A percentile compares a stretch with the other conserved stretches of the same genome.
Conservation (phyloP, 495 filamentous ascomycete genomes). For the Penicillium egyptiacum region DNA sequence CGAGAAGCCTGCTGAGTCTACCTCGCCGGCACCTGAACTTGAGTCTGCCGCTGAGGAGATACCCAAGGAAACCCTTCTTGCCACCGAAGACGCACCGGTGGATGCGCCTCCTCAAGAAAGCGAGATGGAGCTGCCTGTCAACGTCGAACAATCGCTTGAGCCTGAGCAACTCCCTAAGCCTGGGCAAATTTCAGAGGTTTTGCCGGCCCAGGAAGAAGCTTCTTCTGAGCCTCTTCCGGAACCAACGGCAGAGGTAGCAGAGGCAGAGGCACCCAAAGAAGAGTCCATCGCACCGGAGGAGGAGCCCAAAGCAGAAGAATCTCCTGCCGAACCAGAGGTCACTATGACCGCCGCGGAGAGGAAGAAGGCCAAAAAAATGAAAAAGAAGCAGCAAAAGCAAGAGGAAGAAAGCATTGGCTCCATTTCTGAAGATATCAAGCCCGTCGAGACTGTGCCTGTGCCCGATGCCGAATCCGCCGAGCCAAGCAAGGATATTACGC, state of each 20-base stretch:
- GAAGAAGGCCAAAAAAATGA: constrained; percentile 40
- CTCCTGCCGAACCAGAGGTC: constrained; percentile 17
- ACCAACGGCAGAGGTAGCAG: neutral
- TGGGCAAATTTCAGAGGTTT: neutral
- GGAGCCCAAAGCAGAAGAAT: neutral
- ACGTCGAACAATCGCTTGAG: neutral
- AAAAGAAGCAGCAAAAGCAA: constrained; percentile 21
- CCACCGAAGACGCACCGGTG: neutral
- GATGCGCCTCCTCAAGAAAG: constrained; percentile 2
- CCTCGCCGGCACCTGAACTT: constrained; percentile 12
- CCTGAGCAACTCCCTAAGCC: constrained; percentile 7
- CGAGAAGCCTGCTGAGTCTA: constrained; percentile 16
- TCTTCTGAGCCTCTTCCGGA: neutral
- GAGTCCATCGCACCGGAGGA: neutral
- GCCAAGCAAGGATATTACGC: constrained; percentile 5
- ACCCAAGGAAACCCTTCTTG: neutral
- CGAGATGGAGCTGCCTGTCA: neutral
- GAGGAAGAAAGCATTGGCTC: constrained; percentile 10
- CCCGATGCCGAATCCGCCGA: constrained; percentile 6
- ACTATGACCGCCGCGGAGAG: constrained; percentile 30
- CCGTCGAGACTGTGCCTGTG: neutral
- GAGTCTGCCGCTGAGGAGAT: constrained; percentile 1
- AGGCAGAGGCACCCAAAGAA: neutral
- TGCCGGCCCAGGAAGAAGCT: constrained; percentile 1
- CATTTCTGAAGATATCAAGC: constrained; percentile 13